These are phyloP conservation scores for Ceratocystis cubensis DNA, from an alignment of 2,329 filamentous ascomycete genomes.

Conservation along the genomic window DNA sequence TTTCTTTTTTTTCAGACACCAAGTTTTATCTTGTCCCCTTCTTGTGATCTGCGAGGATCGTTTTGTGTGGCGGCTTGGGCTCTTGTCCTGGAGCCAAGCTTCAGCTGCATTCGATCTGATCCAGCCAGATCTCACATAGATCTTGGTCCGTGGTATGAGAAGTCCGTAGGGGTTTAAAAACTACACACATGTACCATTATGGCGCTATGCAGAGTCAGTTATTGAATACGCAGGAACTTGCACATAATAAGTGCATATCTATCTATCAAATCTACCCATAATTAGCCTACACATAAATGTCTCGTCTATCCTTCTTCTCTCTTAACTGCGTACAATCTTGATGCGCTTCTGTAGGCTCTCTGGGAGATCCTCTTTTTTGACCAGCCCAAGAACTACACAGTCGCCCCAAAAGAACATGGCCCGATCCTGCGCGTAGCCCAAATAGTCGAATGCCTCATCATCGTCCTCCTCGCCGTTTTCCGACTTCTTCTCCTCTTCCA, in stretches of 20 bases:
- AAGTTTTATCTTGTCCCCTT: background rate
- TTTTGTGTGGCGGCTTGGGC: background rate
- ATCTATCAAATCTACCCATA: background rate
- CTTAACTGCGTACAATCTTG: conserved; percentile 56
- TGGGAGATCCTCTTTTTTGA: conserved; percentile 64
- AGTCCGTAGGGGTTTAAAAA: background rate
- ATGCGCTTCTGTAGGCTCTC: conserved; percentile 48
- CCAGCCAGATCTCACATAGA: conserved; percentile 1
- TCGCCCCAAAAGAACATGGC: conserved; percentile 94
- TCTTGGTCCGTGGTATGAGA: background rate
- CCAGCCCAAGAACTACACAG: conserved; percentile 61
- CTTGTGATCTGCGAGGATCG: background rate
- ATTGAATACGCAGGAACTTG: background rate
- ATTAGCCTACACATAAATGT: background rate
- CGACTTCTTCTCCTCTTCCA: conserved; percentile 22
- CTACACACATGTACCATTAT: background rate
- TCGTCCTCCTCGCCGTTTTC: conserved; percentile 31
- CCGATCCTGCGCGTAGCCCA: conserved; percentile 79
- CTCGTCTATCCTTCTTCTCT: background rate
- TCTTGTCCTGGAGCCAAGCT: background rate
- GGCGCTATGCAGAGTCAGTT: background rate
- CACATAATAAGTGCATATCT: background rate
- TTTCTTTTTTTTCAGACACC: background rate
- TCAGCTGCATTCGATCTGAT: conserved; percentile 4
- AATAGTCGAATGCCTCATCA: conserved; percentile 74